A percentile compares a stretch with the other conserved stretches of the same genome.
phyloP scores from a whole-genome alignment of 179 eudicot genomes.

The Spergularia azorica region DNA sequence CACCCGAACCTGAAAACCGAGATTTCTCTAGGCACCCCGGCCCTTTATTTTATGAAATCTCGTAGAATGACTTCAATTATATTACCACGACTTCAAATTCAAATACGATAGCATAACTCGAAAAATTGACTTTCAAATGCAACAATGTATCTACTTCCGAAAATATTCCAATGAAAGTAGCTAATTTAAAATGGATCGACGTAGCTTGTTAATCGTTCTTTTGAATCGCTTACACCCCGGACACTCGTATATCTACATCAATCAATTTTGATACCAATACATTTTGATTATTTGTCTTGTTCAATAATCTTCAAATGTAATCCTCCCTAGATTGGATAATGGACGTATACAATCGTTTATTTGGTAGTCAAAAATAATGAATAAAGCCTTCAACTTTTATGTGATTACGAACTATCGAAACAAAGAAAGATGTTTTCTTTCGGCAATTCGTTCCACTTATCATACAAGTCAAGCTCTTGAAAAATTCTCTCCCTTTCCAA shows the following conservation, averaged over 20 bases:
- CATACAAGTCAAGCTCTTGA: conserved; percentile 11
- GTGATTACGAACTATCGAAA: conserved; percentile 3
- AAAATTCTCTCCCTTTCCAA: conserved; percentile 9
- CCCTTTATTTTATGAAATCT: too few species aligned
- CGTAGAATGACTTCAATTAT: too few species aligned
- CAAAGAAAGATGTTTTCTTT: conserved; percentile 10
- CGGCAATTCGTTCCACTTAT: conserved; percentile 9
- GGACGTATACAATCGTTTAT: neutral
- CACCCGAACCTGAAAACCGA: too few species aligned
- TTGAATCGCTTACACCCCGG: too few species aligned
- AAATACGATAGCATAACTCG: too few species aligned
- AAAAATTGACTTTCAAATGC: too few species aligned
- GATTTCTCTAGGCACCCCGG: too few species aligned
- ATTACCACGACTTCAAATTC: too few species aligned
- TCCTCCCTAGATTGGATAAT: neutral
- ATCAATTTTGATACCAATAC: neutral
- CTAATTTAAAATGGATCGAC: neutral
- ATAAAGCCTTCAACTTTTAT: neutral
- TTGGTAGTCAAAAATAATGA: neutral
- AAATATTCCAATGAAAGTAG: neutral
- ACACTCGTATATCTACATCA: neutral
- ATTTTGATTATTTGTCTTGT: conserved; percentile 4
- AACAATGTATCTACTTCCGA: too few species aligned
- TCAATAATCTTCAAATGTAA: neutral
- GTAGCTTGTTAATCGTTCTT: too few species aligned